phyloP scores from a whole-genome alignment of 75 land plant species.

The Pinus taeda region DNA sequence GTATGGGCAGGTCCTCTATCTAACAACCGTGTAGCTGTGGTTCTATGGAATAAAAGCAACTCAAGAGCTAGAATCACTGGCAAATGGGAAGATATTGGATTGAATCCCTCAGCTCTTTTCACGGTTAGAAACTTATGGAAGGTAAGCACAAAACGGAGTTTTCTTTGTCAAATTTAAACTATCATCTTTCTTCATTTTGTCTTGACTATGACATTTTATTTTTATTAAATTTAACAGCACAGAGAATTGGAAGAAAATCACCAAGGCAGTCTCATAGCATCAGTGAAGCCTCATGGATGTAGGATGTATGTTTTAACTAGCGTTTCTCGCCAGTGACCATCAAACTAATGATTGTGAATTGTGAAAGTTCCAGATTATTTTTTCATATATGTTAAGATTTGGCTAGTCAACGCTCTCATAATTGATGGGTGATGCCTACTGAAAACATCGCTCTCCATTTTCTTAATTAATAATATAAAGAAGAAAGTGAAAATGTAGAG shows the following conservation, averaged over 20 bases:
- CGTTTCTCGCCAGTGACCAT: not conserved
- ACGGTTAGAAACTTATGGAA: slow-evolving; percentile 32
- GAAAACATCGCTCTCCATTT: too few relatives aligned
- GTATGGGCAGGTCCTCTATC: slow-evolving; percentile 53
- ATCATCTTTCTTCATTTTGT: not conserved
- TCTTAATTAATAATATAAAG: too few relatives aligned
- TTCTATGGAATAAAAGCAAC: slow-evolving; percentile 37
- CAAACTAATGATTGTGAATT: too few relatives aligned
- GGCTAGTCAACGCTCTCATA: too few relatives aligned
- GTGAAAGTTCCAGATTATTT: too few relatives aligned
- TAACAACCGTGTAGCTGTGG: slow-evolving; percentile 15
- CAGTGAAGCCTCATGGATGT: slow-evolving; percentile 42
- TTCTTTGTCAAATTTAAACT: not conserved
- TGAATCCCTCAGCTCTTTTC: slow-evolving; percentile 9
- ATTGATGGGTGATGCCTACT: too few relatives aligned
- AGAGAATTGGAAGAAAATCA: not conserved
- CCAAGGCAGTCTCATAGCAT: slow-evolving; percentile 15
- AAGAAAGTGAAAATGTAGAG: too few relatives aligned
- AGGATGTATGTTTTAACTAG: slow-evolving; percentile 31
- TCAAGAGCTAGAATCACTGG: slow-evolving; percentile 17
- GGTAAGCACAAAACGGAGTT: slow-evolving; percentile 10
- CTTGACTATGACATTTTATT: not conserved
- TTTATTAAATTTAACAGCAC: not conserved
- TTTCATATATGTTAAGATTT: too few relatives aligned
- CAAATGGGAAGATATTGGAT: slow-evolving; percentile 27